These are phyloP conservation scores for Crithidia mellificae DNA, from an alignment of 208 protist genomes.

Conservation along the genomic window DNA sequence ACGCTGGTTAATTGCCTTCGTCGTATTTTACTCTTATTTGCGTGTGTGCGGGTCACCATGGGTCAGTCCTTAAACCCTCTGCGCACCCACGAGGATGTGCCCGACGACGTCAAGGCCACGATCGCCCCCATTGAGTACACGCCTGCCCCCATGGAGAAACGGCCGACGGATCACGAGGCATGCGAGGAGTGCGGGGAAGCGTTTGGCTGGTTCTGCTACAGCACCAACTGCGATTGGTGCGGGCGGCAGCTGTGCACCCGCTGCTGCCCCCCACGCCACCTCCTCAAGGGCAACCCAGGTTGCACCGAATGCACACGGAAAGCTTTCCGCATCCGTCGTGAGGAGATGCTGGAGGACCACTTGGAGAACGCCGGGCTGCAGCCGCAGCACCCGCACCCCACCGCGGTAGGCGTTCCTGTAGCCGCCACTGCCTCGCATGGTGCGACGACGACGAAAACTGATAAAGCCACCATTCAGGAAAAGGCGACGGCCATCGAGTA, in stretches of 20 bases:
- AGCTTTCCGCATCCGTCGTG: slow-evolving; percentile 41
- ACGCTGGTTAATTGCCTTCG: no score
- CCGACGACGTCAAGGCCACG: slow-evolving; percentile 63
- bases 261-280: slow-evolving; percentile 71
- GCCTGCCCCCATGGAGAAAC: slow-evolving; percentile 33
- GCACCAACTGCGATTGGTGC: slow-evolving; percentile 87
- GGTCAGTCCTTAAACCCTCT: slow-evolving; percentile 59
- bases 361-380: slow-evolving; percentile 16
- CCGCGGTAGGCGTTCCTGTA: slow-evolving; percentile 6
- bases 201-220: slow-evolving; percentile 63
- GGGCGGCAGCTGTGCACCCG: slow-evolving; percentile 70
- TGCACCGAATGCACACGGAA: slow-evolving; percentile 65
- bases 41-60: slow-evolving; percentile 33
- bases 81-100: slow-evolving; percentile 63
- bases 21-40: no score
- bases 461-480: background rate
- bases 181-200: slow-evolving; percentile 69
- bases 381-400: background rate
- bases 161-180: slow-evolving; percentile 35
- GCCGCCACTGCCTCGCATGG: background rate
- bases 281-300: slow-evolving; percentile 67
- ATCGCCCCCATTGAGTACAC: slow-evolving; percentile 76
- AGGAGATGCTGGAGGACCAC: slow-evolving; percentile 35
- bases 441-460: background rate
- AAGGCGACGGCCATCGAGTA: background rate